phyloP scores from a whole-genome alignment of 495 filamentous ascomycete species.

The Podospora didyma region DNA sequence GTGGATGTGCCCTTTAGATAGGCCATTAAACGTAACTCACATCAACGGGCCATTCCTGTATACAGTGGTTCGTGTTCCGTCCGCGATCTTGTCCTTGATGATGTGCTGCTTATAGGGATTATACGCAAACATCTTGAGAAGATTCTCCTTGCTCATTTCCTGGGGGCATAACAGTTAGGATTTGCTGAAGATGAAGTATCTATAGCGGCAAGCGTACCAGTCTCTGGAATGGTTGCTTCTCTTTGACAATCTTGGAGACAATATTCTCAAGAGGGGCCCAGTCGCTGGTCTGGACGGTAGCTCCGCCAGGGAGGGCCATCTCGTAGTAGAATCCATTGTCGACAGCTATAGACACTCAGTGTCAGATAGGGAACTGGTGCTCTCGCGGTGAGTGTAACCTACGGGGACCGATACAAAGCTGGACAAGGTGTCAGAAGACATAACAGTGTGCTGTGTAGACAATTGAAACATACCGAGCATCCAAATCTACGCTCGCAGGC shows the following conservation, averaged over 20 bases:
- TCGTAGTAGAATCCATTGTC: slow-evolving; percentile 98
- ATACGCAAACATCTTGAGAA: slow-evolving; percentile 93
- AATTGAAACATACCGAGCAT: slow-evolving; percentile 49
- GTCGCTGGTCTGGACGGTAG: slow-evolving; percentile 68
- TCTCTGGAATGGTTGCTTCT: slow-evolving; percentile 93
- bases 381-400: not conserved
- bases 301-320: slow-evolving; percentile 77
- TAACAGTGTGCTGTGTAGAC: not conserved
- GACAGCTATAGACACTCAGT: slow-evolving; percentile 25
- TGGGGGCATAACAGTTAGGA: not conserved
- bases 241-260: slow-evolving; percentile 77
- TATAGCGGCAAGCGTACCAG: slow-evolving; percentile 32
- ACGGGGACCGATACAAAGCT: slow-evolving; percentile 76
- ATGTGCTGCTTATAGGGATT: slow-evolving; percentile 84
- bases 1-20: not conserved
- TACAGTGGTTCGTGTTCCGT: slow-evolving; percentile 86
- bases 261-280: slow-evolving; percentile 76
- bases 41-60: slow-evolving; percentile 65
- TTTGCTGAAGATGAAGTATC: not conserved
- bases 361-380: not conserved
- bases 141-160: slow-evolving; percentile 79
- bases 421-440: not conserved
- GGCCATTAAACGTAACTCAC: slow-evolving; percentile 1
- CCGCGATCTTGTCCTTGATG: slow-evolving; percentile 85
- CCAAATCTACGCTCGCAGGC: slow-evolving; percentile 84